These are phyloP conservation scores for Tuber borchii DNA, from an alignment of 495 filamentous ascomycete species.

Conservation along the genomic window DNA sequence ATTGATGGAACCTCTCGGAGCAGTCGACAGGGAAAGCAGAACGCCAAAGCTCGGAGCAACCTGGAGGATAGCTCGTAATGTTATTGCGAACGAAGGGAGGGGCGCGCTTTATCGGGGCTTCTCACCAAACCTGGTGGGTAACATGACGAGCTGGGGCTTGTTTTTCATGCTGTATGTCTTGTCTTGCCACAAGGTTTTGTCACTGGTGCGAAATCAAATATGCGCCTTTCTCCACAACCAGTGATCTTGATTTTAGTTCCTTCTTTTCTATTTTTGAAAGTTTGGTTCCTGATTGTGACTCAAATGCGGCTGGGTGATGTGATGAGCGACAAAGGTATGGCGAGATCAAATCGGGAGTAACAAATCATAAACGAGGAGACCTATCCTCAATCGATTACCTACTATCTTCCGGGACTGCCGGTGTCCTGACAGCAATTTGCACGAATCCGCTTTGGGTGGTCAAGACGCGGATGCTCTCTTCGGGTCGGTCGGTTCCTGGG, in stretches of 20 bases:
- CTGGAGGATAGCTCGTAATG: conserved; percentile 51
- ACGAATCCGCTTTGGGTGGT: conserved; percentile 99
- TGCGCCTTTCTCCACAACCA: not conserved
- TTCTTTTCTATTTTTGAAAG: conserved; percentile 5
- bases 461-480: conserved; percentile 94
- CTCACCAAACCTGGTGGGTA: conserved; percentile 82
- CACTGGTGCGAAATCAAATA: conserved; percentile 3
- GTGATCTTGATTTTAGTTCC: not conserved
- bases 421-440: conserved; percentile 64
- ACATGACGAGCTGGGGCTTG: conserved; percentile 80
- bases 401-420: conserved; percentile 67
- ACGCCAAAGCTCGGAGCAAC: conserved; percentile 48
- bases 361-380: conserved; percentile 27
- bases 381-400: conserved; percentile 77
- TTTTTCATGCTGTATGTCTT: conserved; percentile 70
- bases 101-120: conserved; percentile 78
- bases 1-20: conserved; percentile 4
- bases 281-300: conserved; percentile 38
- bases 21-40: conserved; percentile 36
- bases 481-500: conserved; percentile 61
- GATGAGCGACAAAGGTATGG: conserved; percentile 34
- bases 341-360: conserved; percentile 40
- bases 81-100: conserved; percentile 53
- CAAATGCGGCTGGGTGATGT: not conserved
- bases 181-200: conserved; percentile 10